These are phyloP conservation scores for Neurospora sp. DNA, from an alignment of 495 filamentous ascomycete species.

Conservation along the genomic window DNA sequence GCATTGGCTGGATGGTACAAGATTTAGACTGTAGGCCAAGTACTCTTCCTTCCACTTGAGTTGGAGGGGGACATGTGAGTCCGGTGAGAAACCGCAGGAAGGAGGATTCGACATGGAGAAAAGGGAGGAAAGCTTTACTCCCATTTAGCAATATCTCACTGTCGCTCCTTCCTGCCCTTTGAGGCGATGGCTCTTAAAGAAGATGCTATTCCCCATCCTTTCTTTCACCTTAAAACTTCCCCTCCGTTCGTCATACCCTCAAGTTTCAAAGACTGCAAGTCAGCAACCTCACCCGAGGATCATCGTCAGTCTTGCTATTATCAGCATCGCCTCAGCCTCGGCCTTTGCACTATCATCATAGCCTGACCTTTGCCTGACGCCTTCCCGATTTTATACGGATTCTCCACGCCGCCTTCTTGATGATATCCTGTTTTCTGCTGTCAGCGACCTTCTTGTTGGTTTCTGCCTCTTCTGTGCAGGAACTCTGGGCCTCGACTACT, in stretches of 20 bases:
- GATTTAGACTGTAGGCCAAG: background rate
- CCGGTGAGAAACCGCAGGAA: background rate
- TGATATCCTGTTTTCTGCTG: background rate
- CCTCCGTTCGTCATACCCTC: background rate
- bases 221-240: background rate
- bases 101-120: background rate
- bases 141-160: background rate
- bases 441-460: background rate
- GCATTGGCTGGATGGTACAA: background rate
- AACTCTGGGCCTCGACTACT: background rate
- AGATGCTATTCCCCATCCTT: background rate
- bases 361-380: background rate
- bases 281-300: background rate
- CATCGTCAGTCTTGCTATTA: background rate
- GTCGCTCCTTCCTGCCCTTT: background rate
- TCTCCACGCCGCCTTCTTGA: background rate
- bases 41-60: background rate
- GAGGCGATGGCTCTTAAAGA: background rate
- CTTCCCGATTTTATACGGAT: background rate
- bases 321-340: background rate
- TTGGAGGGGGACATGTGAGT: background rate
- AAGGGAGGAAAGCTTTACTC: background rate
- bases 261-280: background rate
- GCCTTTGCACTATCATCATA: background rate
- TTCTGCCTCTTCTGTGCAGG: background rate